A percentile compares a stretch with the other conserved stretches of the same genome.
Evolutionary conservation across 2,329 filamentous ascomycete genomes (phyloP).

Genomic region (Fusarium agapanthi): DNA sequence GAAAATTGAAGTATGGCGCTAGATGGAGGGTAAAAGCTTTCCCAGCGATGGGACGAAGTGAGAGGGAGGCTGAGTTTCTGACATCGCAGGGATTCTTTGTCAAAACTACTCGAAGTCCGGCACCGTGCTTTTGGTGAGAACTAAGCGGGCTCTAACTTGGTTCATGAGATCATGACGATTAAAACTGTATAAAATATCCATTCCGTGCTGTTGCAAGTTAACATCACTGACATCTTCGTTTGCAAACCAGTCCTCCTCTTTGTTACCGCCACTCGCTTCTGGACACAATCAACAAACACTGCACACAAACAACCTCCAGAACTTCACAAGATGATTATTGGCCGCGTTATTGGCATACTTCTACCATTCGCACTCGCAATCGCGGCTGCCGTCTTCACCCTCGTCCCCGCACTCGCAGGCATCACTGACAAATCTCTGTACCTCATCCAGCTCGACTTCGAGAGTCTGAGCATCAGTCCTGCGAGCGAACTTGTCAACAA

Average conservation of each 20-base stretch:
- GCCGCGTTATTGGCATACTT: neutral
- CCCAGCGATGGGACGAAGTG: neutral
- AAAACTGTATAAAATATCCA: neutral
- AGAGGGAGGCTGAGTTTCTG: neutral
- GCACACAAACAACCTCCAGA: neutral
- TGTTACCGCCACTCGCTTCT: neutral
- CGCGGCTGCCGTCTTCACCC: neutral
- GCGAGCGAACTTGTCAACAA: neutral
- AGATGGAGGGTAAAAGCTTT: neutral
- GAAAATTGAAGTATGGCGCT: neutral
- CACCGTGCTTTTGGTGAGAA: neutral
- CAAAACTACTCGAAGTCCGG: neutral
- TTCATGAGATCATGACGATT: neutral
- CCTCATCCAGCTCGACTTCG: neutral
- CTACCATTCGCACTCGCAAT: neutral
- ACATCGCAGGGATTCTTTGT: neutral
- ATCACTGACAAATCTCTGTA: neutral
- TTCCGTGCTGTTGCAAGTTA: neutral
- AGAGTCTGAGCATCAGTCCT: neutral
- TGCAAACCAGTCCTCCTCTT: neutral
- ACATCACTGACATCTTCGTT: neutral
- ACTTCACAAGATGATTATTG: neutral
- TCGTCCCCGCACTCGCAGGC: neutral
- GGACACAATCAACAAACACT: neutral
- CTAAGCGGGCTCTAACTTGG: neutral